Evolutionary conservation across 768 basidiomycete species (phyloP).

Genomic region (Cytidiella melzeri): DNA sequence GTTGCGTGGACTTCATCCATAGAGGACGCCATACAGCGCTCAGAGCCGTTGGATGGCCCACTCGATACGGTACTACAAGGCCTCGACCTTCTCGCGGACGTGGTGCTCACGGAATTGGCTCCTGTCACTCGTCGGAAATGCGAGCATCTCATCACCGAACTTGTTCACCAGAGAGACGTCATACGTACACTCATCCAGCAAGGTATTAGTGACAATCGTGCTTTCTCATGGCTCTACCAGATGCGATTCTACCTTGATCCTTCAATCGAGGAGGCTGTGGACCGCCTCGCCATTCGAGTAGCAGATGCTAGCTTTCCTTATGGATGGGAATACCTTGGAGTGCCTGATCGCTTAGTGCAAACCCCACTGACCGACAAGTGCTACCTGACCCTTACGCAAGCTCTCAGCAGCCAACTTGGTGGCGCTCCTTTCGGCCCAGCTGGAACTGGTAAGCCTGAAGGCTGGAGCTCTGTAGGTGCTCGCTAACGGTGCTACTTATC

Average conservation of each 20-base stretch:
- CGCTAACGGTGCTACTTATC: too few species aligned
- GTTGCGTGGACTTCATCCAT: conserved; percentile 90
- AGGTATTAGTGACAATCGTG: conserved; percentile 53
- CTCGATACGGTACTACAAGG: conserved; percentile 74
- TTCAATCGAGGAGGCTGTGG: conserved; percentile 64
- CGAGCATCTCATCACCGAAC: conserved; percentile 97
- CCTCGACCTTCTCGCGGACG: conserved; percentile 93
- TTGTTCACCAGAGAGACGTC: conserved; percentile 97
- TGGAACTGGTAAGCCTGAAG: conserved; percentile 66
- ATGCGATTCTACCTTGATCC: conserved; percentile 96
- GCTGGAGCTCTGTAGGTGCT: neutral
- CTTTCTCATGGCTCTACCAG: conserved; percentile 92
- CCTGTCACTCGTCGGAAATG: conserved; percentile 95
- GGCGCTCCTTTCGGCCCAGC: conserved; percentile 98
- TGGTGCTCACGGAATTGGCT: conserved; percentile 84
- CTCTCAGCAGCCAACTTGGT: conserved; percentile 89
- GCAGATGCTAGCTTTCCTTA: conserved; percentile 94
- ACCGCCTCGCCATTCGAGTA: conserved; percentile 72
- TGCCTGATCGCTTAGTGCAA: conserved; percentile 94
- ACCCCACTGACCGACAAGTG: conserved; percentile 96
- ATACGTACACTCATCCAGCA: conserved; percentile 72
- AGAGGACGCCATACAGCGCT: conserved; percentile 59
- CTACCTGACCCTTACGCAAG: conserved; percentile 94
- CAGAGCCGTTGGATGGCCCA: conserved; percentile 51
- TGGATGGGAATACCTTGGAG: conserved; percentile 98